These are phyloP conservation scores for Cercospora berteroae DNA, from an alignment of 2,329 filamentous ascomycete species.

Conservation along the genomic window DNA sequence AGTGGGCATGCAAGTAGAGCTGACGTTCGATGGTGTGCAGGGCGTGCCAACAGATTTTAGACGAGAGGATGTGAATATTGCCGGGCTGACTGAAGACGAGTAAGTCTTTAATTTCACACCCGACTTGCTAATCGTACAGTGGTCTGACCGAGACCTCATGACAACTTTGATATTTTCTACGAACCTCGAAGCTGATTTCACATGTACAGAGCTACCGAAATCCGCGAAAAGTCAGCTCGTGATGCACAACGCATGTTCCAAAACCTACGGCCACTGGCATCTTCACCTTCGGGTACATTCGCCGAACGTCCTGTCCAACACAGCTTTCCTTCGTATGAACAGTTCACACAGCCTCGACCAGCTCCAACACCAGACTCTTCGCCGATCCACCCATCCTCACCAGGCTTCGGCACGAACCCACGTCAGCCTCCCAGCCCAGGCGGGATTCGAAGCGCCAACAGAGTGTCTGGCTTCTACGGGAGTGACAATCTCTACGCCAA, in stretches of 20 bases:
- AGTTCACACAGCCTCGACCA: conserved; percentile 32
- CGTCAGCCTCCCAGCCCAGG: background rate
- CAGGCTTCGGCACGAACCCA: conserved; percentile 10
- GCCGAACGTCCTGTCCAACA: conserved; percentile 25
- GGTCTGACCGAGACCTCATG: background rate
- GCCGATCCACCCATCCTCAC: background rate
- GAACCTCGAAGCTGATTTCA: background rate
- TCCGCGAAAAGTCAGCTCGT: conserved; percentile 35
- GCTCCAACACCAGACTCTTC: conserved; percentile 24
- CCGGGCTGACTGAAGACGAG: conserved; percentile 33
- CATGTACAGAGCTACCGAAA: conserved; percentile 8
- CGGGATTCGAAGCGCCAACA: background rate
- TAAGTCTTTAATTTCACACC: conserved; percentile 18
- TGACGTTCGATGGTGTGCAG: conserved; percentile 20
- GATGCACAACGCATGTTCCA: conserved; percentile 34
- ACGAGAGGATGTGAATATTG: conserved; percentile 35
- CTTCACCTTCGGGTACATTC: conserved; percentile 33
- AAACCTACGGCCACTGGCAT: conserved; percentile 33
- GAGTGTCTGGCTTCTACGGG: conserved; percentile 9
- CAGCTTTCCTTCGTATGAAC: conserved; percentile 26
- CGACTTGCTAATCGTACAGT: background rate
- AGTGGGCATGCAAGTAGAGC: background rate
- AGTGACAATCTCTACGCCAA: conserved; percentile 3
- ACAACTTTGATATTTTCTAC: background rate
- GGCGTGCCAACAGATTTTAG: conserved; percentile 37